Evolutionary conservation across 352 stramenopile species (phyloP).

Genomic region (Phytopythium delawarense): DNA sequence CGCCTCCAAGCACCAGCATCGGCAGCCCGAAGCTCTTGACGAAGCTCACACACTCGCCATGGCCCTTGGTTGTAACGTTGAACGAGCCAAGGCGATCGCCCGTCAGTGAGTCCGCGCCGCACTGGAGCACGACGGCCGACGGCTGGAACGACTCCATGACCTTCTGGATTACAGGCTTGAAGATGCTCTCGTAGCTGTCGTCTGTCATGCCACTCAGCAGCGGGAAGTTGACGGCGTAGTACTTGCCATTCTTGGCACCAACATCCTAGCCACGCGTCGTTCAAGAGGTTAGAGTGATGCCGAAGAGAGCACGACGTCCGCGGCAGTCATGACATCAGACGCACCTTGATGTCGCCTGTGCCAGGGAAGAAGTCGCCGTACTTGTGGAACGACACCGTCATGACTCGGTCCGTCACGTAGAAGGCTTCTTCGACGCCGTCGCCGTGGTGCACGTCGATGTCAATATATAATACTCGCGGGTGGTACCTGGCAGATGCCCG

Average conservation of each 20-base stretch:
- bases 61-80: slow-evolving; percentile 92
- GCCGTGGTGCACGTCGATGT: slow-evolving; percentile 99
- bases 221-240: slow-evolving; percentile 97
- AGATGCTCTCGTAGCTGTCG: slow-evolving; percentile 93
- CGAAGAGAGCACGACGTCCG: neutral
- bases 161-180: slow-evolving; percentile 96
- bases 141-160: slow-evolving; percentile 89
- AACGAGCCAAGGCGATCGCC: slow-evolving; percentile 97
- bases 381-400: slow-evolving; percentile 99
- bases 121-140: slow-evolving; percentile 96
- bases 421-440: slow-evolving; percentile 98
- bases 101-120: slow-evolving; percentile 96
- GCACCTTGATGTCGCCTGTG: slow-evolving; percentile 89
- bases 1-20: slow-evolving; percentile 79
- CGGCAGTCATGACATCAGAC: slow-evolving; percentile 1
- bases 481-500: slow-evolving; percentile 49
- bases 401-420: slow-evolving; percentile 96
- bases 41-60: slow-evolving; percentile 79
- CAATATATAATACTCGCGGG: slow-evolving; percentile 97
- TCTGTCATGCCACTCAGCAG: slow-evolving; percentile 96
- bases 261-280: slow-evolving; percentile 76
- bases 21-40: slow-evolving; percentile 87
- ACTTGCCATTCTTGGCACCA: slow-evolving; percentile 91
- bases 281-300: neutral
- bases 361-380: slow-evolving; percentile 99